Evolutionary conservation across 1,284 basidiomycete genomes (phyloP), one percentile per base, ranked within the genome.

Genomic region (Rhodotorula sp.): DNA sequence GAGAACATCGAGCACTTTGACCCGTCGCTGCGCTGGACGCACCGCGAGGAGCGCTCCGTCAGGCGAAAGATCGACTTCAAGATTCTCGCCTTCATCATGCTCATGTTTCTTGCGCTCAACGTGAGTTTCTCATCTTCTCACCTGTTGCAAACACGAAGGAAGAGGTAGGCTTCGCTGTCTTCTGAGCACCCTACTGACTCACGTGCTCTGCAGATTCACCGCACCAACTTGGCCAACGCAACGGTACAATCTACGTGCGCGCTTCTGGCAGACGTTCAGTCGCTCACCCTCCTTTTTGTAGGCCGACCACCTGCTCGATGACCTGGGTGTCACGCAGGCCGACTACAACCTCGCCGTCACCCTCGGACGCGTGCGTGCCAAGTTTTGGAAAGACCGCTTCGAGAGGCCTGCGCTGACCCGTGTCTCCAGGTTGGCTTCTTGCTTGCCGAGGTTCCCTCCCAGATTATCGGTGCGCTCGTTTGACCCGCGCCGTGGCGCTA

Each of bases 291-390:
- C 44, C 44, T 13, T 16, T 7, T 0, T 23, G 41, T 21, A 57
- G 56, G 80, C 81, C 4, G 83, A 84, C 76, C 80, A 80, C 64
- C 74, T 84, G 61, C 77, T 84, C 4, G 57, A 67, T 1, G 83
- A 84, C 64, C 71, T 82, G 7, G 60, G 67, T 0, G 58, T 84
- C 57, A 81, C 78, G 1, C 82, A 81, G 7, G 79, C 73, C 49
- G 78, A 82, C 56, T 83, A 81, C 77, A 83, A 82, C 72, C 72
- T 77, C 27, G 81, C 79, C 19, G 72, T 77, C 70, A 81, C 81
- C 1, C 55, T n/a, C 3, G 4, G 23, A 21, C 14, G 8, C 10
- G 21, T n/a, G n/a, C 16, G 52, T 44, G 8, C 34, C 14, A 19
- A 16, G 48, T 17, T 14, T 7, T 25, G 4, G 14, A 17, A 7